A percentile compares a stretch with the other conserved stretches of the same genome.
Conservation (phyloP, 305 asterid species). For the Euphrasia arctica region DNA sequence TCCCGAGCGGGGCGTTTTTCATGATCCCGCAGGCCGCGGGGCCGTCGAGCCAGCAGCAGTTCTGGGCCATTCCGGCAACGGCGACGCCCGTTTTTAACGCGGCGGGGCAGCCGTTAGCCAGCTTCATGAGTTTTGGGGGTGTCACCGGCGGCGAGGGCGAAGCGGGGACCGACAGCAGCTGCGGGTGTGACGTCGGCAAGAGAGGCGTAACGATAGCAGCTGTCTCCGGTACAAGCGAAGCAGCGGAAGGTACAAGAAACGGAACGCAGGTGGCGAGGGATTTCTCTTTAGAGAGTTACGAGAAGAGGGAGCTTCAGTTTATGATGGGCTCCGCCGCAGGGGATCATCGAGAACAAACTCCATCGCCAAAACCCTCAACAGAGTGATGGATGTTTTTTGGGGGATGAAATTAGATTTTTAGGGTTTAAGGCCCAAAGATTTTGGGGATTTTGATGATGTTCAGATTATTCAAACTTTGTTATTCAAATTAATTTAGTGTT, state of each 20-base stretch:
- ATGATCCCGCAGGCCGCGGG: slow-evolving; percentile 55
- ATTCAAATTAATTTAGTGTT: too few relatives aligned
- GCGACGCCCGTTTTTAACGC: slow-evolving; percentile 57
- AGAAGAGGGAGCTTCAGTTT: slow-evolving; percentile 77
- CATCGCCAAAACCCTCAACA: slow-evolving; percentile 44
- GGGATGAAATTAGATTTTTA: slow-evolving; percentile 3
- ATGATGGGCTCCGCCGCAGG: slow-evolving; percentile 46
- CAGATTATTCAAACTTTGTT: background rate
- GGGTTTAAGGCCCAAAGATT: background rate
- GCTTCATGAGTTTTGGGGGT: slow-evolving; percentile 32
- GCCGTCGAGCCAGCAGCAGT: slow-evolving; percentile 49
- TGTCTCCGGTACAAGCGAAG: slow-evolving; percentile 17
- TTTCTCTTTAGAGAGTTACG: slow-evolving; percentile 53
- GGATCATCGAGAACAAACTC: slow-evolving; percentile 28
- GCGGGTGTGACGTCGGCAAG: slow-evolving; percentile 21
- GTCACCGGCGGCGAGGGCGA: slow-evolving; percentile 11
- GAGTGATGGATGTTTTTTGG: too few relatives aligned
- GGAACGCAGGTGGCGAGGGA: slow-evolving; percentile 51
- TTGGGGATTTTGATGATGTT: background rate
- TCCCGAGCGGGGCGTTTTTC: slow-evolving; percentile 54
- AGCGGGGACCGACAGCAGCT: slow-evolving; percentile 20
- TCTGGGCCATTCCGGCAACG: slow-evolving; percentile 73
- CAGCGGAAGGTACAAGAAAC: slow-evolving; percentile 21
- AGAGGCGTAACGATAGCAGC: slow-evolving; percentile 25
- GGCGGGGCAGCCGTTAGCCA: slow-evolving; percentile 46